phyloP scores from a whole-genome alignment of 495 filamentous ascomycete genomes.

The Penicillium odoratum region DNA sequence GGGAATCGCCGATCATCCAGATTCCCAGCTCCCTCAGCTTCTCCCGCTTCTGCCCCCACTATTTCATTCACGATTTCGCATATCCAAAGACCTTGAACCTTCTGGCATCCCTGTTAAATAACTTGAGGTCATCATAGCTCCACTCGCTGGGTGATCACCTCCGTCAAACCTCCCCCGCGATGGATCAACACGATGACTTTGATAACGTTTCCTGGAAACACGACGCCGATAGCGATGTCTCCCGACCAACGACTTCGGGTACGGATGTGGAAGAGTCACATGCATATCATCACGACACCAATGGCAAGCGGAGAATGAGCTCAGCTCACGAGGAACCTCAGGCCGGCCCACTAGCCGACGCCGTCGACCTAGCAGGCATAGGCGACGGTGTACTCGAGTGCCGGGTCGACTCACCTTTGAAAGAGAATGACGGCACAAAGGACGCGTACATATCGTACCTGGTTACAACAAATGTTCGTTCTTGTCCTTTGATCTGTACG shows the following conservation, averaged over 20 bases:
- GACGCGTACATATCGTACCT: slow-evolving; percentile 95
- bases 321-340: slow-evolving; percentile 48
- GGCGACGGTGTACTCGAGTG: slow-evolving; percentile 83
- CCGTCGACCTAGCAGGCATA: slow-evolving; percentile 64
- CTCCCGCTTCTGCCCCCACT: slow-evolving; percentile 14
- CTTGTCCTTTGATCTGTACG: background rate
- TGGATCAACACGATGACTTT: slow-evolving; percentile 58
- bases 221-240: slow-evolving; percentile 50
- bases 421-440: slow-evolving; percentile 96
- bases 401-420: slow-evolving; percentile 75
- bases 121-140: slow-evolving; percentile 3
- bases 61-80: slow-evolving; percentile 4
- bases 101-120: background rate
- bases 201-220: slow-evolving; percentile 60
- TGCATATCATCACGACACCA: slow-evolving; percentile 38
- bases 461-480: slow-evolving; percentile 81
- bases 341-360: slow-evolving; percentile 55
- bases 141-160: slow-evolving; percentile 18
- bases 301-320: slow-evolving; percentile 56
- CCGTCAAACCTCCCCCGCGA: slow-evolving; percentile 31
- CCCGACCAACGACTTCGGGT: slow-evolving; percentile 49
- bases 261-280: slow-evolving; percentile 41
- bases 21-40: slow-evolving; percentile 22
- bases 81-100: background rate
- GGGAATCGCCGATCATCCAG: slow-evolving; percentile 28